These are phyloP conservation scores for Phaeotremella fagi DNA, from an alignment of 768 basidiomycete genomes.

Conservation along the genomic window DNA sequence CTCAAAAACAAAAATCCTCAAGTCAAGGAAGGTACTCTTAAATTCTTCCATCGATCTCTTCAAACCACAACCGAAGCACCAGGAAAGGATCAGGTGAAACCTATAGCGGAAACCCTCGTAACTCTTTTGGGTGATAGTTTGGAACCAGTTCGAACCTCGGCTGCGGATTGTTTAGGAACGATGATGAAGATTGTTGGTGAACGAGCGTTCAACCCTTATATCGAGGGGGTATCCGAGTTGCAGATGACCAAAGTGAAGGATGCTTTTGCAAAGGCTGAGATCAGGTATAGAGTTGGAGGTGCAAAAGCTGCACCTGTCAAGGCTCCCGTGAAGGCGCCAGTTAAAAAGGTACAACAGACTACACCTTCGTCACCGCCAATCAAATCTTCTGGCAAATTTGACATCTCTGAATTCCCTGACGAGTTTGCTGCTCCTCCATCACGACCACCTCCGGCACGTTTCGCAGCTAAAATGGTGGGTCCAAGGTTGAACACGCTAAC, in stretches of 20 bases:
- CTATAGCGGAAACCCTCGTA: constrained; percentile 70
- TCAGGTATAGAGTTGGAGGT: constrained; percentile 74
- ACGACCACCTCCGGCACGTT: constrained; percentile 37
- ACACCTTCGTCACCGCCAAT: constrained; percentile 31
- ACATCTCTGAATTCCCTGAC: constrained; percentile 41
- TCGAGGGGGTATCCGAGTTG: constrained; percentile 80
- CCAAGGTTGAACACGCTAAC: constrained; percentile 5
- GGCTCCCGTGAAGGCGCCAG: constrained; percentile 10
- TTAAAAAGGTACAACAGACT: constrained; percentile 24
- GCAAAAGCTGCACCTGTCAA: constrained; percentile 17
- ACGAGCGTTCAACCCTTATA: constrained; percentile 74
- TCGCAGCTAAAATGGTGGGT: constrained; percentile 7
- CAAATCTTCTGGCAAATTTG: constrained; percentile 30
- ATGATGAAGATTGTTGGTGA: constrained; percentile 98
- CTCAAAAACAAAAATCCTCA: constrained; percentile 91
- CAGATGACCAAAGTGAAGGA: constrained; percentile 90
- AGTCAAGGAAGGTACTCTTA: constrained; percentile 86
- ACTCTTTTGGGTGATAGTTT: constrained; percentile 76
- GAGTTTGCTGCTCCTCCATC: constrained; percentile 36
- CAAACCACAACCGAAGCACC: constrained; percentile 66
- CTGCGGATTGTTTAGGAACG: constrained; percentile 79
- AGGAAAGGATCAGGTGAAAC: constrained; percentile 69
- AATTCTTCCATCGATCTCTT: constrained; percentile 77
- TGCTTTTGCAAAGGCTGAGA: constrained; percentile 82
- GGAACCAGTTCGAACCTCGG: constrained; percentile 82